phyloP scores from a whole-genome alignment of 306 rosid genomes.

The Lablab purpureus region DNA sequence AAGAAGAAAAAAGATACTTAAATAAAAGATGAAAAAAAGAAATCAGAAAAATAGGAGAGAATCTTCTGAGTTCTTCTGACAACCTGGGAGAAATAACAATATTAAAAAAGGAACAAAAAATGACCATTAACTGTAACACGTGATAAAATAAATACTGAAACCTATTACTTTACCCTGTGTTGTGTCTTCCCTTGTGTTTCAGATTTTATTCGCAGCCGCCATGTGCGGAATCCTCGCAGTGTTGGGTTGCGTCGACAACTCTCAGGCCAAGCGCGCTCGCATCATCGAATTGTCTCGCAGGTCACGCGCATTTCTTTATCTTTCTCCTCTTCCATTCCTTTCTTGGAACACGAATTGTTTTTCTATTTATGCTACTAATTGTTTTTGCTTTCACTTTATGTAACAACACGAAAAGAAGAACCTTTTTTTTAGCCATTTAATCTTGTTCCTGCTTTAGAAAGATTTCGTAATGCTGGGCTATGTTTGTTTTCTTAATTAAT shows the following conservation, averaged over 20 bases:
- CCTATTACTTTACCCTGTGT: constrained; percentile 4
- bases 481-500: background rate
- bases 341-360: background rate
- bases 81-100: constrained; percentile 39
- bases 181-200: constrained; percentile 1
- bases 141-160: background rate
- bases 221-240: constrained; percentile 99
- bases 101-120: background rate
- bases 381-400: constrained; percentile 15
- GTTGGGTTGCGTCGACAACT: constrained; percentile 76
- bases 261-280: constrained; percentile 88
- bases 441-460: background rate
- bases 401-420: background rate
- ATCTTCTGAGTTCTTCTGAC: constrained; percentile 40
- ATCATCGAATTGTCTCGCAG: constrained; percentile 91
- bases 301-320: constrained; percentile 41
- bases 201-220: constrained; percentile 51
- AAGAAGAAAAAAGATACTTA: background rate
- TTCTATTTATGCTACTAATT: background rate
- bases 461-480: background rate
- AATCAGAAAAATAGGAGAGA: background rate
- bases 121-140: background rate
- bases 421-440: background rate
- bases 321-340: background rate
- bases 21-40: background rate